Evolutionary conservation across 371 early-diverging fungal species (phyloP), one percentile per base, ranked within the genome.

Genomic region (Mortierella sp.): DNA sequence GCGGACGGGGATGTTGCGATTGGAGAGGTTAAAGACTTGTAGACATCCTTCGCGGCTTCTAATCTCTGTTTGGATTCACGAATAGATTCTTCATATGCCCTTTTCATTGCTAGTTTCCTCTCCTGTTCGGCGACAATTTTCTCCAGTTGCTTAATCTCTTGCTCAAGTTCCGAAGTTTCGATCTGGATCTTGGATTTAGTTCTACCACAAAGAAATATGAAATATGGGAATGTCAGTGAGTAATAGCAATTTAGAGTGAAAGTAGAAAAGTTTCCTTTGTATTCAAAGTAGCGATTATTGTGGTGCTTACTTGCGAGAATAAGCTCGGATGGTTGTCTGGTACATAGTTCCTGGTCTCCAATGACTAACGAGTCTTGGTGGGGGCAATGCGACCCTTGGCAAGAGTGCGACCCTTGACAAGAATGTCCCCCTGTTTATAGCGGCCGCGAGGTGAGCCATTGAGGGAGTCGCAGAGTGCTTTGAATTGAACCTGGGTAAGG

Each of bases 371-470:
- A 65, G 65, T 32, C 66, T 65, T 23, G 66, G 57, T 19, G 67
- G n/a, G 17, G 26, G 40, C 17, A 49, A 19, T 15, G 57, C 22
- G 49, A 40, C 23, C 7, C 37, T 66, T 3, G 61, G 40, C 32
- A 66, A 37, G 23, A 49, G 26, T 15, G 57, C 22, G 49, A 40
- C 23, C 7, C 37, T 66, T 3, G 61, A 47, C 32, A 66, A 51
- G 58, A 66, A 10, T 6, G 62, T 57, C 65, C 54, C 66, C 47
- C 70, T 66, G 43, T 42, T 70, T 34, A 76, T 43, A 37, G 53
- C 57, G 37, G 76, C 66, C 31, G 66, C 63, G 58, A 76, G 56
- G 57, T 76, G 70, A 51, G 76, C 65, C 76, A 76, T 76, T 22
- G 65, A 55, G 42, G n/a, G 23, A 45, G 35, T 54, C 22, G 19